Conservation (phyloP, 495 filamentous ascomycete species). For the Penicillium samsonianum region DNA sequence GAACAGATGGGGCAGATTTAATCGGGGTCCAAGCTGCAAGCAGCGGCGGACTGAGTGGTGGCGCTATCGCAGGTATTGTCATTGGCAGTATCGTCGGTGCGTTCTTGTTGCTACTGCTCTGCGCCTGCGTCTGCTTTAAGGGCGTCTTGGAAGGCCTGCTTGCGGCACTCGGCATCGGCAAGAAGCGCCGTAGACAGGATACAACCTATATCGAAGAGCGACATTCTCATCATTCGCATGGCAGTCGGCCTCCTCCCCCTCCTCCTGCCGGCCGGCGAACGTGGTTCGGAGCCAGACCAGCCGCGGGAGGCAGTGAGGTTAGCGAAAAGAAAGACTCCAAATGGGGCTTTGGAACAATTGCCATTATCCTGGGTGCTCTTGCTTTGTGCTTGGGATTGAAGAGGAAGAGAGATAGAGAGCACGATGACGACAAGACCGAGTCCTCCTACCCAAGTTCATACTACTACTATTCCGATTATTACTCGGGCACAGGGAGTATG, state of each 20-base stretch:
- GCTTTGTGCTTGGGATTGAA: conserved; percentile 76
- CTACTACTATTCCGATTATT: conserved; percentile 48
- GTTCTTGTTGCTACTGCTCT: conserved; percentile 68
- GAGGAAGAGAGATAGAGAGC: conserved; percentile 56
- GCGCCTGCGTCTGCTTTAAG: conserved; percentile 71
- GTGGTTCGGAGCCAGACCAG: conserved; percentile 68
- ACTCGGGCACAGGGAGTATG: conserved; percentile 51
- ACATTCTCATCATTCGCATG: conserved; percentile 55
- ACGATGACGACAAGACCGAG: conserved; percentile 47
- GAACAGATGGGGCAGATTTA: conserved; percentile 51
- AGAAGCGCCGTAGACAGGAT: conserved; percentile 47
- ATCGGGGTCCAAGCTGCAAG: conserved; percentile 44
- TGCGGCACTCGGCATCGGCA: conserved; percentile 64
- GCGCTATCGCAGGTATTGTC: conserved; percentile 94
- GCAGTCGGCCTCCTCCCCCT: conserved; percentile 53
- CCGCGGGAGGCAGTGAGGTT: conserved; percentile 42
- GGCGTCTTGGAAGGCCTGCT: conserved; percentile 64
- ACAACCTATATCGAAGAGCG: conserved; percentile 70
- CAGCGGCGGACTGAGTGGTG: conserved; percentile 63
- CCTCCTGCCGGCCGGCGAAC: conserved; percentile 42
- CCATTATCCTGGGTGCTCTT: conserved; percentile 63
- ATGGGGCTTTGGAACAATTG: conserved; percentile 56
- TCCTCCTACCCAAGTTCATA: conserved; percentile 48
- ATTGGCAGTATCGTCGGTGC: conserved; percentile 81
- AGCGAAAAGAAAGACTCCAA: conserved; percentile 56